Evolutionary conservation across 768 basidiomycete genomes (phyloP).

Genomic region (Rubroboletus satanas): DNA sequence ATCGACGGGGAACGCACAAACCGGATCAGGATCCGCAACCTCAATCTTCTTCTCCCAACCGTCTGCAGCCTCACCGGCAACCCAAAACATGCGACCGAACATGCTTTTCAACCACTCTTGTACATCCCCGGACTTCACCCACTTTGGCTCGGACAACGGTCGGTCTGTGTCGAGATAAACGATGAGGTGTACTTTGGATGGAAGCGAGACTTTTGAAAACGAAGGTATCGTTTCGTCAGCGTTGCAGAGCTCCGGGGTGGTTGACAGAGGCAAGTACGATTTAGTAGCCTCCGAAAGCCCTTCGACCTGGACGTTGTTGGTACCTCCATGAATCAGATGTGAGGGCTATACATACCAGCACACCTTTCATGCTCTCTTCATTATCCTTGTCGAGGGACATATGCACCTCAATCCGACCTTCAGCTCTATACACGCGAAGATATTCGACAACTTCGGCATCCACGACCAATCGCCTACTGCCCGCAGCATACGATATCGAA

Average conservation of each 20-base stretch:
- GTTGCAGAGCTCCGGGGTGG: conserved; percentile 38
- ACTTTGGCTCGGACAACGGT: conserved; percentile 92
- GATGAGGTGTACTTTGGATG: conserved; percentile 57
- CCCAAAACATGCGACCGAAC: conserved; percentile 87
- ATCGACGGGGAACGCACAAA: conserved; percentile 40
- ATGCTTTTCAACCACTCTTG: conserved; percentile 91
- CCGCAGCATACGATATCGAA: conserved; percentile 94
- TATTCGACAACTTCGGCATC: conserved; percentile 84
- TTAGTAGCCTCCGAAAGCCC: conserved; percentile 67
- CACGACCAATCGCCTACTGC: conserved; percentile 79
- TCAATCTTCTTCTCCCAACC: conserved; percentile 94
- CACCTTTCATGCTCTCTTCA: conserved; percentile 61
- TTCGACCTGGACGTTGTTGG: conserved; percentile 54
- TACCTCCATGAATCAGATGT: conserved; percentile 2
- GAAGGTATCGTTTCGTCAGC: conserved; percentile 69
- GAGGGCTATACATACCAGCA: conserved; percentile 53
- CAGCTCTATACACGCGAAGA: conserved; percentile 74
- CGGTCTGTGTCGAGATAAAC: conserved; percentile 83
- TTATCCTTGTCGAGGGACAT: conserved; percentile 58
- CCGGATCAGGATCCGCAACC: conserved; percentile 92
- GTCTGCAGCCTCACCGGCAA: conserved; percentile 75
- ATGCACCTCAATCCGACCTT: conserved; percentile 81
- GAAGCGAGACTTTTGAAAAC: conserved; percentile 52
- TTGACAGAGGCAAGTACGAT: conserved; percentile 60
- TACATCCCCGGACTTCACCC: conserved; percentile 93